These are phyloP conservation scores for Solanum boliviense DNA, from an alignment of 257 asterid species.

Conservation along the genomic window DNA sequence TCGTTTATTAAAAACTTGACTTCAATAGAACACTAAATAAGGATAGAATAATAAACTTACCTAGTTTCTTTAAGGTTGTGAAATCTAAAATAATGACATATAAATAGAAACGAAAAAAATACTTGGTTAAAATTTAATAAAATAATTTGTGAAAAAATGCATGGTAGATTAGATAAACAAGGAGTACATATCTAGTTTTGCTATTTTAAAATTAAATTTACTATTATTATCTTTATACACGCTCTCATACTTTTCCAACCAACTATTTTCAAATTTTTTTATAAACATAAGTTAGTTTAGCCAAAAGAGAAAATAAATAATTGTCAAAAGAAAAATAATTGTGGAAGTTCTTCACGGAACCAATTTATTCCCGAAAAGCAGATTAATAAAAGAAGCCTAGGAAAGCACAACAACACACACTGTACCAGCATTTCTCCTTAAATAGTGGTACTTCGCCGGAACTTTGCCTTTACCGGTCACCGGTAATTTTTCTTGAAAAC, in stretches of 20 bases:
- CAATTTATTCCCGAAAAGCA: background rate
- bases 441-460: background rate
- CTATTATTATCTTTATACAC: background rate
- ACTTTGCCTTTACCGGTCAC: background rate
- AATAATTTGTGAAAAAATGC: background rate
- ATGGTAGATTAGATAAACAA: background rate
- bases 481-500: background rate
- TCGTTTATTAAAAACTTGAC: too few species aligned
- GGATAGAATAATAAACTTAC: too few species aligned
- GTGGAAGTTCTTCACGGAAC: background rate
- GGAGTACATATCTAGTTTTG: background rate
- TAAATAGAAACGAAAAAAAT: accelerated
- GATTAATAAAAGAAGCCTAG: background rate
- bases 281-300: background rate
- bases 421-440: background rate
- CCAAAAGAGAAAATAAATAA: background rate
- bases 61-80: too few species aligned
- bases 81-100: too few species aligned
- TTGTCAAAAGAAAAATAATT: background rate
- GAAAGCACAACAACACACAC: background rate
- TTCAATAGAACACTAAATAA: too few species aligned
- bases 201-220: background rate
- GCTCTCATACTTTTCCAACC: background rate
- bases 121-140: background rate
- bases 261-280: background rate